Evolutionary conservation across 139 green algal species (phyloP), one percentile per base, ranked within the genome.

Genomic region (Pleodorina starrii): DNA sequence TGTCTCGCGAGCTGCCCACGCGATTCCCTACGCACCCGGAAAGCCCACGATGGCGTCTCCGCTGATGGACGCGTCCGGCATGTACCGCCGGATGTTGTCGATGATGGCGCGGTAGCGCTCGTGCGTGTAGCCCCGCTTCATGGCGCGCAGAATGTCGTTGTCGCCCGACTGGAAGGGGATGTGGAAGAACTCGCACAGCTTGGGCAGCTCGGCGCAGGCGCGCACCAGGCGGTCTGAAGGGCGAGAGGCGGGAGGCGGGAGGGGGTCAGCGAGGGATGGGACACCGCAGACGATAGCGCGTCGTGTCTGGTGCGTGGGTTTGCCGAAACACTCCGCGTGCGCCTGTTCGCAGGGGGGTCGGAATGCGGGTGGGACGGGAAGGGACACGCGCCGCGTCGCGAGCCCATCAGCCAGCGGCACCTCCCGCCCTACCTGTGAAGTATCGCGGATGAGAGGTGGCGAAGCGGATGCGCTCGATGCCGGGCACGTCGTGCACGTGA

Each of bases 131-230:
- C 97, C 97, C 21, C 97, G 92, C 77, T 91, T 91, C 97, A 99
- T 99, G 21, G 94, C 93, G 12, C 97, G 86, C 59, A 99, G 94
- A 51, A 99, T 96, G 90, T 97, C 94, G 91, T 99, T 95, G 93
- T 99, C 96, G 10, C 98, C 98, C 1, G 82, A 93, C 44, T 88
- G 98, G 92, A 99, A 99, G 57, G 98, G 98, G 79, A 99, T 98
- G 94, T 99, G 98, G 93, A 99, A 99, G 93, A 98, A 99, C 94
- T 99, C 96, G 91, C 98, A 99, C 46, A 99, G 90, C 94, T 99
- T 99, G 84, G 96, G 96, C 91, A 99, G 95, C 91, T 98, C 96
- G 3, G 97, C 86, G 83, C 96, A 99, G 0, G 97, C 96, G 43
- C 94, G 92, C 78, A 99, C 81, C 43, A 99, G 93, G 1, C 98